Evolutionary conservation across 2,329 filamentous ascomycete species (phyloP), one percentile per base, ranked within the genome.

Genomic region (Ophiocordyceps sinensis): DNA sequence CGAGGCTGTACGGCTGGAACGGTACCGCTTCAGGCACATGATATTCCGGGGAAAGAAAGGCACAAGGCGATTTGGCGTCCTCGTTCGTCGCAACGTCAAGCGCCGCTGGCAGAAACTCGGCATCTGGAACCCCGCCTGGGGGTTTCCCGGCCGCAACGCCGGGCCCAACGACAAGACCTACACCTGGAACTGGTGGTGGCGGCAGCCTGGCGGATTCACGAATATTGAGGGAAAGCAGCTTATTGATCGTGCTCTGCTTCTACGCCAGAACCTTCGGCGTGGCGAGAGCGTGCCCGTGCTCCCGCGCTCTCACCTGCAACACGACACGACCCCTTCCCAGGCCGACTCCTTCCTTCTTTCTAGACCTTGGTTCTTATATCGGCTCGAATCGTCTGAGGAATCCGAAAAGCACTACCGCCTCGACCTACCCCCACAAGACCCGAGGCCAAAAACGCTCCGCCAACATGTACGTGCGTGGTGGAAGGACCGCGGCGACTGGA

Each of bases 31-130:
- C 23, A 28, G 28, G 5, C 6, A 13, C 36, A 28, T 6, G 23
- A 28, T 28, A 19, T 34, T 40, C 3, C 12, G 7, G 13, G 11
- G 14, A 4, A 4, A 19, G 21, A 28, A 26, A n/a, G 29, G 38
- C 28, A 28, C 10, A 28, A 19, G 19, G 8, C 30, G 29, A 28
- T 10, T 35, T 14, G 38, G 38, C 15, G 38, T 40, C 38, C 21
- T 40, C 14, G n/a, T 41, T 36, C 39, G 39, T 12, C 39, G 32
- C 21, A 41, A 41, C 17, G 32, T 41, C 39, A 41, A 37, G 32
- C 32, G 23, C n/a, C 39, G 39, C 23, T 30, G 32, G 39, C 14
- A 41, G 39, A 41, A 41, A 14, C 39, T 41, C 23, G 39, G 39
- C n/a, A 15, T 41, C 32, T 41, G 39, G 39, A 41, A 41, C 21